These are phyloP conservation scores for Gossypium raimondii DNA, from an alignment of 345 rosid species.

Conservation along the genomic window DNA sequence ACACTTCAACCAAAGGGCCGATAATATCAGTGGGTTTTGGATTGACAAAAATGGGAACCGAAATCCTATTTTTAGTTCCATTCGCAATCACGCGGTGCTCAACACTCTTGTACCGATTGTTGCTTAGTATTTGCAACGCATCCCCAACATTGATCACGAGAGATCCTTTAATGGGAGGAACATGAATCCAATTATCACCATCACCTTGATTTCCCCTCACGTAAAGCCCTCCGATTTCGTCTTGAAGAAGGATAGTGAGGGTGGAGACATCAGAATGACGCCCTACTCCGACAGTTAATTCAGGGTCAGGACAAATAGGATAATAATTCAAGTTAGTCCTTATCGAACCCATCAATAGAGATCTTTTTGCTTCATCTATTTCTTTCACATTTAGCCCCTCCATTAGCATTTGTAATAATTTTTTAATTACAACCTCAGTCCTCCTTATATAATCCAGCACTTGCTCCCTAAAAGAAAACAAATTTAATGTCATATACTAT, in stretches of 20 bases:
- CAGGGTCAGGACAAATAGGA: constrained; percentile 27
- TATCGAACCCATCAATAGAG: constrained; percentile 19
- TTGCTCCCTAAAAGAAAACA: constrained; percentile 21
- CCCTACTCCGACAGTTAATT: constrained; percentile 21
- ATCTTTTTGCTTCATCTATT: constrained; percentile 22
- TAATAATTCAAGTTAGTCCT: constrained; percentile 24
- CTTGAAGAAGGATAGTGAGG: constrained; percentile 23
- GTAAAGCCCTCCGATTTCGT: constrained; percentile 19
- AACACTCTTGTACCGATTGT: constrained; percentile 2
- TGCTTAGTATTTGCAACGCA: constrained; percentile 13
- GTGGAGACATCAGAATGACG: constrained; percentile 24
- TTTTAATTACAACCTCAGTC: constrained; percentile 20
- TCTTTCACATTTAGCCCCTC: constrained; percentile 18
- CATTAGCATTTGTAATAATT: constrained; percentile 24
- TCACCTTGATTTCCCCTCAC: not conserved
- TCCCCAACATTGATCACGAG: constrained; percentile 17
- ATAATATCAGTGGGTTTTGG: constrained; percentile 21
- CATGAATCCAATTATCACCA: not conserved
- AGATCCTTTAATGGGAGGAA: constrained; percentile 14
- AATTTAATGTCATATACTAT: not conserved
- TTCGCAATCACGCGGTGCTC: constrained; percentile 15
- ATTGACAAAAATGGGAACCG: not conserved
- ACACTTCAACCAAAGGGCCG: constrained; percentile 24
- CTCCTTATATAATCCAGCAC: constrained; percentile 29
- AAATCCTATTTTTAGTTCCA: constrained; percentile 1